phyloP scores from a whole-genome alignment of 2,329 filamentous ascomycete genomes.

The Fusarium ambrosium region DNA sequence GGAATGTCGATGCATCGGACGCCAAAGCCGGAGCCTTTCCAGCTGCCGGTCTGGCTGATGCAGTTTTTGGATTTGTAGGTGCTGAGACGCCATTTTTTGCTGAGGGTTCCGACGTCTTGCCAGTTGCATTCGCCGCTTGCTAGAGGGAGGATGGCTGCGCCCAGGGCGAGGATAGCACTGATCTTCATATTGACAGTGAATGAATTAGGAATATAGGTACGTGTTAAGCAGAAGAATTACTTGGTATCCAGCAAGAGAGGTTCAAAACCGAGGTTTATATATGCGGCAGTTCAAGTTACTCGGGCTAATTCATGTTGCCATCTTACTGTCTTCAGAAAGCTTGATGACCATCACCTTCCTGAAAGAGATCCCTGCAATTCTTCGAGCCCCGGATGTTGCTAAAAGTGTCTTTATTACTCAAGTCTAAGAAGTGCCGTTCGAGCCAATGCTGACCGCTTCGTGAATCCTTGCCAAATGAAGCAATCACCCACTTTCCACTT shows the following conservation, averaged over 20 bases:
- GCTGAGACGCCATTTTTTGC: background rate
- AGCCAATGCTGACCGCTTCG: background rate
- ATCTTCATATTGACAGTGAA: background rate
- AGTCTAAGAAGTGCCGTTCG: background rate
- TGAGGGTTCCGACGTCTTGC: background rate
- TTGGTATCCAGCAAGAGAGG: too few species aligned
- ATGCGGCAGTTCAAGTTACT: background rate
- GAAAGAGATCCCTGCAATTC: background rate
- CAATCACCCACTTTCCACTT: background rate
- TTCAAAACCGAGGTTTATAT: too few species aligned
- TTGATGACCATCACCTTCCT: background rate
- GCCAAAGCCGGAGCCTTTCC: background rate
- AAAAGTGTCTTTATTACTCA: background rate
- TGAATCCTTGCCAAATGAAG: background rate
- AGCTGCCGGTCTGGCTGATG: background rate
- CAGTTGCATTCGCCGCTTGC: background rate
- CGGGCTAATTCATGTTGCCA: background rate
- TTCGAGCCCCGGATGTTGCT: background rate
- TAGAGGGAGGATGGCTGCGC: background rate
- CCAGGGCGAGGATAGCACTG: background rate
- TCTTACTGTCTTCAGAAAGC: background rate
- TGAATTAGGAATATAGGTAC: too few species aligned
- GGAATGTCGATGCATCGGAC: background rate
- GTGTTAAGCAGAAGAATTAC: too few species aligned
- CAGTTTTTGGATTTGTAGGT: constrained; percentile 6